These are phyloP conservation scores for Geoglossum cookeanum DNA, from an alignment of 2,329 filamentous ascomycete species.

Conservation along the genomic window DNA sequence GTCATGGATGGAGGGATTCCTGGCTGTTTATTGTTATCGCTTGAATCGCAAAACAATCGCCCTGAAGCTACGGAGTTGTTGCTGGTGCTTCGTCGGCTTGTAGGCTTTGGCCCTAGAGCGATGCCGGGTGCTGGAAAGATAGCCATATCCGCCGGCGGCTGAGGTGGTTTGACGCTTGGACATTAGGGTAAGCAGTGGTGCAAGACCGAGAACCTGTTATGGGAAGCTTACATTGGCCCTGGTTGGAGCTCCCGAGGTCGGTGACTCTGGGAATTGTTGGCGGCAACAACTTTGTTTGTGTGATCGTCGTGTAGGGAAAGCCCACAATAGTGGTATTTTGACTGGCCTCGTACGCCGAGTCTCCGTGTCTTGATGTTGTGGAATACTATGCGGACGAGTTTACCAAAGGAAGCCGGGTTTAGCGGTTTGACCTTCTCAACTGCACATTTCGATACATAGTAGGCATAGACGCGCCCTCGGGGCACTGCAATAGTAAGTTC, in stretches of 20 bases:
- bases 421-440: conserved; percentile 86
- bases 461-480: conserved; percentile 69
- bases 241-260: not conserved
- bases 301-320: conserved; percentile 26
- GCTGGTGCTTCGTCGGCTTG: not conserved
- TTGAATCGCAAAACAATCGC: not conserved
- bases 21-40: not conserved
- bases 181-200: conserved; percentile 19
- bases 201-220: conserved; percentile 11
- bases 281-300: not conserved
- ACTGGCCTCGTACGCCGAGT: conserved; percentile 84
- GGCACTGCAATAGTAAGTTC: conserved; percentile 10
- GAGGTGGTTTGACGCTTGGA: conserved; percentile 17
- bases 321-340: conserved; percentile 82
- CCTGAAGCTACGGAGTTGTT: not conserved
- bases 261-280: not conserved
- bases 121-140: conserved; percentile 23
- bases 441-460: conserved; percentile 83
- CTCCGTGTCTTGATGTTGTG: conserved; percentile 84
- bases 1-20: conserved; percentile 39
- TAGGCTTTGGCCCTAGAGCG: not conserved
- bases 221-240: not conserved
- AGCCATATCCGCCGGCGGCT: conserved; percentile 28
- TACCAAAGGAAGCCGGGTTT: conserved; percentile 94
- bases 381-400: conserved; percentile 89